Percentiles rank a stretch among this genome's conserved stretches.
Conservation (phyloP, 306 rosid genomes). For the Adenanthera pavonina region DNA sequence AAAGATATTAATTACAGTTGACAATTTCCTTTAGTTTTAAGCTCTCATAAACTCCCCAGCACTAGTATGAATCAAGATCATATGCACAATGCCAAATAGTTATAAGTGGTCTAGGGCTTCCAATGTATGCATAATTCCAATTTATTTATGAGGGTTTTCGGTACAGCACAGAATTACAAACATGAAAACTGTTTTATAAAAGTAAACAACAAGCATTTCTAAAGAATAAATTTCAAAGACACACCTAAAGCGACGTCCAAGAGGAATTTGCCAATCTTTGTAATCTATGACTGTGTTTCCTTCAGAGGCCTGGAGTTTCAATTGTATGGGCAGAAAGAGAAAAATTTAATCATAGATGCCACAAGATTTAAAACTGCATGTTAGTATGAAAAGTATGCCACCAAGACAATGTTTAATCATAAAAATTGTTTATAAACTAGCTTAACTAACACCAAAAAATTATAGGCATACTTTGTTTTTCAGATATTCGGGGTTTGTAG, state of each 20-base stretch:
- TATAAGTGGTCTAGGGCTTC: no score
- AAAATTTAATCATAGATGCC: constrained; percentile 8
- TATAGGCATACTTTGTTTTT: constrained; percentile 71
- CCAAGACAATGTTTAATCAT: constrained; percentile 15
- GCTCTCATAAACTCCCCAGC: constrained; percentile 19
- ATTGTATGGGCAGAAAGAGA: constrained; percentile 25
- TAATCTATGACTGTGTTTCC: constrained; percentile 80
- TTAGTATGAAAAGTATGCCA: constrained; percentile 15
- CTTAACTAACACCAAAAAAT: constrained; percentile 14
- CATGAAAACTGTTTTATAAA: background rate
- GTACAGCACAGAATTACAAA: constrained; percentile 15
- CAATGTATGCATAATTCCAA: no score
- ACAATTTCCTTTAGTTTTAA: background rate
- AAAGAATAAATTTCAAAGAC: constrained; percentile 38
- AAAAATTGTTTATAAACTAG: constrained; percentile 8
- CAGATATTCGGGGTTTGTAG: constrained; percentile 88
- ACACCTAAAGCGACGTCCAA: constrained; percentile 96
- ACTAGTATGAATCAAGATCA: constrained; percentile 26
- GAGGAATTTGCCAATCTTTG: constrained; percentile 98
- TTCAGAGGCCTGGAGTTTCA: constrained; percentile 76
- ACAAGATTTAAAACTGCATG: constrained; percentile 22
- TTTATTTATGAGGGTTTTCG: background rate
- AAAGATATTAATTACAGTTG: background rate
- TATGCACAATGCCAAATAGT: no score
- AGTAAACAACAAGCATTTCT: constrained; percentile 14